Evolutionary conservation across 2,329 filamentous ascomycete species (phyloP), one percentile per base, ranked within the genome.

Genomic region (Claviceps monticola): DNA sequence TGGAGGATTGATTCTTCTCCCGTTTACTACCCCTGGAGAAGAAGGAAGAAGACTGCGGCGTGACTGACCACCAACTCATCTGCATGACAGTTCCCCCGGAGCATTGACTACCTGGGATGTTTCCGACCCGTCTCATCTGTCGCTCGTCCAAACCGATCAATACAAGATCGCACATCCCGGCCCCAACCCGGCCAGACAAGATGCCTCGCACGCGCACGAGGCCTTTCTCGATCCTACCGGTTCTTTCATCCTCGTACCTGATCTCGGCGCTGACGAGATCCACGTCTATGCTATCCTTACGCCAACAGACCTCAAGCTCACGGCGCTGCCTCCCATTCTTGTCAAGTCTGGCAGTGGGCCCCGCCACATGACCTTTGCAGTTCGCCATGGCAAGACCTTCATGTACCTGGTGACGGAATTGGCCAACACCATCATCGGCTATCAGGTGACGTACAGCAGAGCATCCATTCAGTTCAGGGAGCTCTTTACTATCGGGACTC

Each of bases 181-280:
- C 1, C 60, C 69, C 37, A 61, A 67, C 51, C 61, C 67, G 2
- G 61, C 65, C 5, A 75, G 77, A 49, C 79, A 85, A 64, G 70
- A 76, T 43, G 69, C 72, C 6, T 69, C 82, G 2, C 80, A 83
- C 60, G 81, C 82, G 17, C 83, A 86, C 64, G 68, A 83, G 60
- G 74, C 77, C n/a, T 62, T 84, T 49, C 61, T 83, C 37, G 83
- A 87, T 61, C 83, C 83, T 6, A 83, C 78, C 2, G 76, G 75
- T 5, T 60, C 70, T n/a, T 87, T 76, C 63, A 59, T 86, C 29
- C 60, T 86, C 8, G 74, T 80, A 8, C 82, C 83, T 1, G 84
- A 87, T 58, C 71, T 89, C 5, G 80, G 83, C 42, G 72, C 76
- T 52, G 84, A 87, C 58, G 59, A 79, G 6, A 64, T 86, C 47